A percentile compares a stretch with the other conserved stretches of the same genome.
These are phyloP conservation scores for Daedaleopsis nitida DNA, from an alignment of 768 basidiomycete genomes.

Conservation along the genomic window DNA sequence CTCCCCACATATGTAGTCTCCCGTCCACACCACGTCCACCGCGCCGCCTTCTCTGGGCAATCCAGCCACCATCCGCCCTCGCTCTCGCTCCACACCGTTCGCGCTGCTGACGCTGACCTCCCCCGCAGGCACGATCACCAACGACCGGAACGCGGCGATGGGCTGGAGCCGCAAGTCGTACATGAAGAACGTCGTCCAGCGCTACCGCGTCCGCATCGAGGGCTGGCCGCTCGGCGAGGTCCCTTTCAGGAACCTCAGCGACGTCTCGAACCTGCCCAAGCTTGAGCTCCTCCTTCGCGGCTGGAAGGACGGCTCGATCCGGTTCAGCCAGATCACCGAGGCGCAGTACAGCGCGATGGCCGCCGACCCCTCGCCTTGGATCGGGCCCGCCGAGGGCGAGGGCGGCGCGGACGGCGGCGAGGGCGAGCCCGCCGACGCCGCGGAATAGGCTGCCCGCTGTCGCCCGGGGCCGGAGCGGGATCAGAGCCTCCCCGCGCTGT, in stretches of 20 bases:
- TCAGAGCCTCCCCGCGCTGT: not conserved
- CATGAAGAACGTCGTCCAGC: constrained; percentile 31
- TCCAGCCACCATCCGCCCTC: too few relatives aligned
- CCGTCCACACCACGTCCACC: not conserved
- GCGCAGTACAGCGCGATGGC: constrained; percentile 19
- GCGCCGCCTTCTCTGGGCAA: not conserved
- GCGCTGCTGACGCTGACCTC: constrained; percentile 1
- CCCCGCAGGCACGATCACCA: constrained; percentile 27
- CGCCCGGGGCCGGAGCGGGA: not conserved
- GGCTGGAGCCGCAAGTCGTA: constrained; percentile 26
- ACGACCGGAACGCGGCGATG: constrained; percentile 29
- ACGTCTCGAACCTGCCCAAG: constrained; percentile 31
- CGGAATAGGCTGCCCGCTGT: not conserved
- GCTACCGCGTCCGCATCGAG: constrained; percentile 30
- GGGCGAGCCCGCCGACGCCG: not conserved
- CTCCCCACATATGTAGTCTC: not conserved
- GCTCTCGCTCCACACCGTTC: not conserved
- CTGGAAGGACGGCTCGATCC: constrained; percentile 28
- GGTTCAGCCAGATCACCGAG: constrained; percentile 26
- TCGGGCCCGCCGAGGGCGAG: constrained; percentile 7
- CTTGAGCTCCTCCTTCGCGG: constrained; percentile 29
- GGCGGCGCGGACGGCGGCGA: not conserved
- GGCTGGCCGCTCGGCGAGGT: constrained; percentile 31
- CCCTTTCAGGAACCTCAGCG: constrained; percentile 32
- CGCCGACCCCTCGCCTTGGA: constrained; percentile 18